Evolutionary conservation across 768 basidiomycete species (phyloP).

Genomic region (Boletus edulis): DNA sequence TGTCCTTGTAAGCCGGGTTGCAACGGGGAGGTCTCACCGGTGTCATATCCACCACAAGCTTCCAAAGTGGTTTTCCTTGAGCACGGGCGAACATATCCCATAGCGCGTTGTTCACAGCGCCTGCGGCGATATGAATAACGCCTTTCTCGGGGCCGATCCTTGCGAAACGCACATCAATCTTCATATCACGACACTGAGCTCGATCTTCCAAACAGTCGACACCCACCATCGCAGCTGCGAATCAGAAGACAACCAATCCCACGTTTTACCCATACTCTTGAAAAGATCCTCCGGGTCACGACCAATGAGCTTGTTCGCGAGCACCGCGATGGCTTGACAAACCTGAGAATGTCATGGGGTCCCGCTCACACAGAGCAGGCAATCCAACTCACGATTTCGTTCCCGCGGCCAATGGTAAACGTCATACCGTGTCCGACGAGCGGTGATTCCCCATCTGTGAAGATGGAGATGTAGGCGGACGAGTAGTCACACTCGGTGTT

Average conservation of each 20-base stretch:
- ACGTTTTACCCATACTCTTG: constrained; percentile 86
- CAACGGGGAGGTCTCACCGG: constrained; percentile 43
- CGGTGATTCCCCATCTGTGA: constrained; percentile 59
- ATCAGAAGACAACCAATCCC: constrained; percentile 85
- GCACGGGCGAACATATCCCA: constrained; percentile 92
- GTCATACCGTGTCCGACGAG: constrained; percentile 93
- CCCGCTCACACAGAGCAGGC: not conserved
- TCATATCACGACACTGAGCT: not conserved
- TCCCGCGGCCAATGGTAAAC: constrained; percentile 92
- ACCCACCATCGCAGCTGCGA: constrained; percentile 84
- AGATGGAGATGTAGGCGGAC: constrained; percentile 82
- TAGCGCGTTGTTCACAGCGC: constrained; percentile 86
- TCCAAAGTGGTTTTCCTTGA: constrained; percentile 87
- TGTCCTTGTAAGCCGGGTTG: not conserved
- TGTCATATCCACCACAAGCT: constrained; percentile 88
- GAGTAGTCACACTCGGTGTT: constrained; percentile 97
- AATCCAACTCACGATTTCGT: constrained; percentile 68
- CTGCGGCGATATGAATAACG: constrained; percentile 88
- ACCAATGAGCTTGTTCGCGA: constrained; percentile 80
- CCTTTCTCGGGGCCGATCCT: constrained; percentile 96
- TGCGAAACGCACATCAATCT: constrained; percentile 1
- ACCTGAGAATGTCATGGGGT: constrained; percentile 45
- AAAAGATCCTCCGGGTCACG: constrained; percentile 82
- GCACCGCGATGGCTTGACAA: constrained; percentile 74
- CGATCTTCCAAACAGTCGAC: not conserved